A percentile compares a stretch with the other conserved stretches of the same genome.
Evolutionary conservation across 2,329 filamentous ascomycete genomes (phyloP).

Genomic region (Pseudogymnoascus sp.): DNA sequence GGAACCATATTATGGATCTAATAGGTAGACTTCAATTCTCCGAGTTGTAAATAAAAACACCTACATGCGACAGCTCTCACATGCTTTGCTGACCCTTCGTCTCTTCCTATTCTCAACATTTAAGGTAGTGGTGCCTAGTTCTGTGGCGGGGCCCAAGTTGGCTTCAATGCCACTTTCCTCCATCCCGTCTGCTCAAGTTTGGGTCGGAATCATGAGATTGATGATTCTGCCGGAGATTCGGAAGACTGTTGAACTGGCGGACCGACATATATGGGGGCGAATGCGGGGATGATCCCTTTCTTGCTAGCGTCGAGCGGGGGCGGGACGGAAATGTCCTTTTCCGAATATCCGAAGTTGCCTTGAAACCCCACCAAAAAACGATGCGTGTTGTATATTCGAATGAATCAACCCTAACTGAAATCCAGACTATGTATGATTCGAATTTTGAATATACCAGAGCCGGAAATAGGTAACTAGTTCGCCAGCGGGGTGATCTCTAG

Average conservation of each 20-base stretch:
- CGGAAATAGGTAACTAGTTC: background rate
- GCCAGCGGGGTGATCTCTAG: background rate
- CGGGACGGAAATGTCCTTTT: background rate
- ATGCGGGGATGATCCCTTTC: background rate
- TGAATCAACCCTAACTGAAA: background rate
- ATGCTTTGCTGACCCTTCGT: conserved; percentile 16
- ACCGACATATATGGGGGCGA: background rate
- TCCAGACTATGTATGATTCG: background rate
- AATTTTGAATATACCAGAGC: background rate
- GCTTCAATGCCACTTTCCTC: background rate
- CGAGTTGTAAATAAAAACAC: background rate
- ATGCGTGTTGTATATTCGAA: background rate
- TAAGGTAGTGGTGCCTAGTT: background rate
- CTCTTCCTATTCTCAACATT: conserved; percentile 7
- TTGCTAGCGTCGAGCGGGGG: background rate
- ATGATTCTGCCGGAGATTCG: background rate
- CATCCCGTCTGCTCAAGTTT: background rate
- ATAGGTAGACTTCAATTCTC: background rate
- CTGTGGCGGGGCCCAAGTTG: background rate
- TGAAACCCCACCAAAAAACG: background rate
- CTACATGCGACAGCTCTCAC: conserved; percentile 16
- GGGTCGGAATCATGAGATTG: background rate
- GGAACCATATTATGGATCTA: background rate
- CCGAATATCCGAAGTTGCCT: background rate
- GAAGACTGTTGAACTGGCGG: background rate